A percentile compares a stretch with the other conserved stretches of the same genome.
Conservation (phyloP, 2,329 filamentous ascomycete genomes). For the Pezicula neosporulosa region DNA sequence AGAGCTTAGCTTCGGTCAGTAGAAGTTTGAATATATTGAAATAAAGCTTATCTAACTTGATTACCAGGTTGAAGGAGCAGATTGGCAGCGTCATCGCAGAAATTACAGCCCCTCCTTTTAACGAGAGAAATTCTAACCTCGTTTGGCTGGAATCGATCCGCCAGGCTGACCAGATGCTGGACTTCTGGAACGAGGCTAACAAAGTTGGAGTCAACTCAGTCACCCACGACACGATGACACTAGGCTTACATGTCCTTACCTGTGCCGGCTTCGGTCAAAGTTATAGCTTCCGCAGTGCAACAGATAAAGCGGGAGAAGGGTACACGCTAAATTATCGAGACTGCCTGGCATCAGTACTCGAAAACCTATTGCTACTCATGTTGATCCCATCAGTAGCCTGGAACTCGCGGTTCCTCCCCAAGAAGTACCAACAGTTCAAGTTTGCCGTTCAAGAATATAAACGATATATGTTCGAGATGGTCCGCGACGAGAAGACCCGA, state of each 20-base stretch:
- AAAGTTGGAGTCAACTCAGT: conserved; percentile 12
- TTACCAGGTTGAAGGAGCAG: neutral
- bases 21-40: neutral
- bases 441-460: too few relatives aligned
- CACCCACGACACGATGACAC: conserved; percentile 40
- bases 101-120: conserved; percentile 38
- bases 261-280: conserved; percentile 41
- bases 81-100: conserved; percentile 31
- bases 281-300: conserved; percentile 9
- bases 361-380: too few relatives aligned
- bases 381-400: too few relatives aligned
- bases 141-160: conserved; percentile 35
- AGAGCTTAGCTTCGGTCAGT: neutral
- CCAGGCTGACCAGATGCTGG: conserved; percentile 30
- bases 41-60: neutral
- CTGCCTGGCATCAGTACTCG: conserved; percentile 1
- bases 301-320: conserved; percentile 10
- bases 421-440: too few relatives aligned
- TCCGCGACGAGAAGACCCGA: too few relatives aligned
- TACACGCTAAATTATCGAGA: conserved; percentile 11
- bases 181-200: conserved; percentile 13
- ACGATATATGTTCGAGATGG: too few relatives aligned
- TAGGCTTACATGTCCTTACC: conserved; percentile 48
- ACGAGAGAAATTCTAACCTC: conserved; percentile 35
- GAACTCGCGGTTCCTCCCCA: too few relatives aligned